Conservation (phyloP, 2,329 filamentous ascomycete genomes). For the Calonectria naviculata region DNA sequence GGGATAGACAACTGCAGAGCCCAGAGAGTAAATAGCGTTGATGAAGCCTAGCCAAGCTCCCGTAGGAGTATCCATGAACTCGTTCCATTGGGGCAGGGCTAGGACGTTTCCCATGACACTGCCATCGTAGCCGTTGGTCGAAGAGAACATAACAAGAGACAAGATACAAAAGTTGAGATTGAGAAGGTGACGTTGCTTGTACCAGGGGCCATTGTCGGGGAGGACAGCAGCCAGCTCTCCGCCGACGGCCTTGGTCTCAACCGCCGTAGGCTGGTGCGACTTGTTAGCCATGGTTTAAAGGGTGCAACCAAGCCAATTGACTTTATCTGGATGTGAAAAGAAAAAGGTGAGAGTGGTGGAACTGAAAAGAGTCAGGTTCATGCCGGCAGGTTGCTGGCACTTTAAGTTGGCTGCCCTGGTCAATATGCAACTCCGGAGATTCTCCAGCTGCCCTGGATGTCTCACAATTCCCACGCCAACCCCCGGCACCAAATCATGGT, state of each 20-base stretch:
- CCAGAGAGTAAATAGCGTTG: constrained; percentile 44
- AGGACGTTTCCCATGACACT: constrained; percentile 50
- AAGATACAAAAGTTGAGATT: constrained; percentile 34
- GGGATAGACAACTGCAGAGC: constrained; percentile 45
- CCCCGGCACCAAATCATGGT: not conserved
- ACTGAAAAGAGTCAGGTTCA: not conserved
- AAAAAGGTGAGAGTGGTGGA: not conserved
- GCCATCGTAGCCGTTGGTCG: constrained; percentile 49
- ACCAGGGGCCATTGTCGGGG: constrained; percentile 3
- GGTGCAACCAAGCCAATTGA: not conserved
- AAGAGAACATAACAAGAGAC: constrained; percentile 39
- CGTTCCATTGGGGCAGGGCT: constrained; percentile 47
- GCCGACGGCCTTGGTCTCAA: not conserved
- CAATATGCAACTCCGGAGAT: not conserved
- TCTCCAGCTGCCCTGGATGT: not conserved
- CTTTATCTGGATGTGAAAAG: too few relatives aligned
- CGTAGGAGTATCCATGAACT: constrained; percentile 45
- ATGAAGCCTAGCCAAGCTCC: constrained; percentile 42
- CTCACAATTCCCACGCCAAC: not conserved
- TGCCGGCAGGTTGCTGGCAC: not conserved
- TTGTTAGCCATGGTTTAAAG: not conserved
- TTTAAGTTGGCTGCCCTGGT: not conserved
- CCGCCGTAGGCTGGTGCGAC: not conserved
- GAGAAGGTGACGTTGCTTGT: not conserved
- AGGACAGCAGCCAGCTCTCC: not conserved